Base-by-base conservation (phyloP, 2,329 filamentous ascomycete genomes). In the Sclerotinia sclerotiorum region DNA sequence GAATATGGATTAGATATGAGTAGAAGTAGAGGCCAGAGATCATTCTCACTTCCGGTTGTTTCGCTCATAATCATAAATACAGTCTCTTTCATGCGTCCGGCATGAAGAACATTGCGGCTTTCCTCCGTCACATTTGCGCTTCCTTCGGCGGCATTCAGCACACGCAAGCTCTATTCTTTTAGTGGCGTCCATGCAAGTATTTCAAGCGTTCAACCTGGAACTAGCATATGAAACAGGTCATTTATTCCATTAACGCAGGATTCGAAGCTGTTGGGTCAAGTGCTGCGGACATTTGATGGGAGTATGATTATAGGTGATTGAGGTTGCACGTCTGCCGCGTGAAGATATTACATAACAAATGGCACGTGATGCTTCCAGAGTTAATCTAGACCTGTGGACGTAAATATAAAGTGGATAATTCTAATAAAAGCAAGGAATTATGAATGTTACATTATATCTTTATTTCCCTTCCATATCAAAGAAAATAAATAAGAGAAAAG, bases 131-230 rank as follows among this genome's bases (percentile, higher is more conserved):
- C 54, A 56, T 56, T 56, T n/a, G 54, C 54, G 54, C 54, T 56
- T 56, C 54, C 54, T 35, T 15, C 19, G 29, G 21, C 54, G 54
- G 29, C 54, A 56, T 56, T 56, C 29, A 56, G 13, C 54, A 56
- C 54, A 56, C 10, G 54, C 54, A 56, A 56, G 54, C 19, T 56
- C 54, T 19, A 56, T 39, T 56, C 54, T 39, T 39, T 35, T 35
- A 11, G 19, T n/a, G 54, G 11, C 19, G n/a, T 56, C 54, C 54
- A 56, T 56, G 19, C 10, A 32, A 39, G 19, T n/a, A 19, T 5
- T 39, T 39, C 13, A 15, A 42, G 39, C 39, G 13, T 11, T 11
- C 6, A 19, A 35, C n/a, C 54, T 15, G 54, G 2, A 35, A n/a
- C 3, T 39, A 4, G 7, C 10, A n/a, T n/a, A 13, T 39, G 29